Evolutionary conservation across 345 rosid species (phyloP), one percentile per base, ranked within the genome.

Genomic region (Geranium brycei): DNA sequence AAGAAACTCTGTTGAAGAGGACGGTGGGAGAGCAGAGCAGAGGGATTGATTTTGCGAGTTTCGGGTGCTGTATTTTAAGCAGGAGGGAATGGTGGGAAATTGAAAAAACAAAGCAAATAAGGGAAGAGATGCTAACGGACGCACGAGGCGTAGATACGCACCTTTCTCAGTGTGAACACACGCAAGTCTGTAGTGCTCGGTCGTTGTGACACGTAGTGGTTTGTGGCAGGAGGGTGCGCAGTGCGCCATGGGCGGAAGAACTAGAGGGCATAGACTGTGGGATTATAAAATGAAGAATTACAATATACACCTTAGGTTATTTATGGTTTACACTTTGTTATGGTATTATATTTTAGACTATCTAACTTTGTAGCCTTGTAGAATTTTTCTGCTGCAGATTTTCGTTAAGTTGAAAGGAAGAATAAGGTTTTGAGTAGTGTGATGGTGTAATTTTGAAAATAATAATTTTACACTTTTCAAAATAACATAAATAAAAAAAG

Each of bases 151-250:
- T 67, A 60, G 23, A 17, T 58, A 62, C 68, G 67, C 67, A 71
- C 75, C 72, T 47, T 64, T 64, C 56, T 59, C 60, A 31, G 4
- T 0, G 18, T 47, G 41, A 17, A 41, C 62, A 51, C 69, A 62
- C 75, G 75, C 72, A 65, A 67, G 19, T 51, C 19, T 61, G 47
- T 38, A 15, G 8, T 11, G 63, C n/a, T 31, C 17, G 58, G 57
- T 23, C 32, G 56, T 62, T 53, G 63, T 68, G 75, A 64, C 79
- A 62, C 77, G 78, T 72, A 58, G 57, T 65, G 5, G 3, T 4
- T 5, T 14, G 8, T 3, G 12, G 47, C 28, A 61, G 31, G 58
- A 35, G 1, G 51, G 55, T 12, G 59, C 35, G 57, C 59, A 60
- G 2, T 17, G 58, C 66, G 18, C 57, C 3, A 0, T 0, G 4